Base-by-base conservation (phyloP, 2,329 filamentous ascomycete species). In the Xylaria hypoxylon region DNA sequence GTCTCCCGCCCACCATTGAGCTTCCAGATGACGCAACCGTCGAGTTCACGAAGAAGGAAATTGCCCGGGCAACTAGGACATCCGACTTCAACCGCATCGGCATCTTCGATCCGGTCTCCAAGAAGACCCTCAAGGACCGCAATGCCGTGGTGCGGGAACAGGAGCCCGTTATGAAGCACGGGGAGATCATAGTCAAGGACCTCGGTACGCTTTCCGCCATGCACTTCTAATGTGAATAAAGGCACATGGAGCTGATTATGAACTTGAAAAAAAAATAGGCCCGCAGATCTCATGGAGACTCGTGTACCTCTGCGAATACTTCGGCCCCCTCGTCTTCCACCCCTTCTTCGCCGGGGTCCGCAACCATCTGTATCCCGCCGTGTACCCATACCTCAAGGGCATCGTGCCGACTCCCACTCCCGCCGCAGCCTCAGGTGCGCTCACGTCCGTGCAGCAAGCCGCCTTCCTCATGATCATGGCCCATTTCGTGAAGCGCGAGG, bases 401-500 rank as follows among this genome's bases (percentile, higher is more conserved):
- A 77, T 77, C 70, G 76, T 82, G 73, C 77, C 79, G 74, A 75
- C 82, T 77, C 76, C 85, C 74, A 68, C 53, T 40, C 15, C 68
- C 40, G 62, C 64, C 40, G 40, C 62, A 38, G 13, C 67, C 50
- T 62, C 69, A 38, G 45, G 79, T 81, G 47, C 83, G 84, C 75
- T 96, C 85, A 82, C 86, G 77, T 77, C 82, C 83, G 84, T 87
- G 2, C 96, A 99, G 80, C 87, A 86, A 73, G 84, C 97, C 58
- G 86, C 90, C 57, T 91, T 94, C 77, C 81, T 82, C 67, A 87
- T 97, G 78, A 88, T 97, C 74, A 82, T 89, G 63, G 80, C 91
- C 13, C 96, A 99, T 84, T 99, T 97, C 80, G 72, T 92, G 78
- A 99, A 99, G 87, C 94, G 96, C 77, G 96, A 99, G 83, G 86